Conservation (phyloP, 306 rosid genomes). For the Geum urbanum region DNA sequence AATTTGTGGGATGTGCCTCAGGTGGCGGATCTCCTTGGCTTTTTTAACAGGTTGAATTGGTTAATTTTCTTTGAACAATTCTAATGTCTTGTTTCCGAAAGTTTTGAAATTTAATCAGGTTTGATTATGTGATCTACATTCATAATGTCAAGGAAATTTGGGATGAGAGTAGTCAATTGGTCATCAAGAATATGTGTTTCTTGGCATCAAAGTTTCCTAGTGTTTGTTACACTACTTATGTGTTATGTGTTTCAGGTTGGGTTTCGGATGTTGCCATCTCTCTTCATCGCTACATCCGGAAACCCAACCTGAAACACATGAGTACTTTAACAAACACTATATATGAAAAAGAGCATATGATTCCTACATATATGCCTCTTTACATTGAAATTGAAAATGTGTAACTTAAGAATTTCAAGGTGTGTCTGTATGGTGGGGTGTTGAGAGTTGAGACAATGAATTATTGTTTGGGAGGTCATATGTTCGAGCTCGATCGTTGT, state of each 20-base stretch:
- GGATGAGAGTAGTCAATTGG: background rate
- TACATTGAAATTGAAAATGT: too few relatives aligned
- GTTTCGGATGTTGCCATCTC: too few relatives aligned
- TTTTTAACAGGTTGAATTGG: constrained; percentile 63
- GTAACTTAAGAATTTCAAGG: too few relatives aligned
- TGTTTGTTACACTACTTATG: background rate
- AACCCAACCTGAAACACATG: too few relatives aligned
- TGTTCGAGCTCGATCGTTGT: too few relatives aligned
- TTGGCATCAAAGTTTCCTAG: background rate
- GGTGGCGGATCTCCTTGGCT: constrained; percentile 55
- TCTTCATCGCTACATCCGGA: too few relatives aligned
- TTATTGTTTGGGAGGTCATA: too few relatives aligned
- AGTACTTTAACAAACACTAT: too few relatives aligned
- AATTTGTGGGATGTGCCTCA: constrained; percentile 69
- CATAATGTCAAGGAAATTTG: background rate
- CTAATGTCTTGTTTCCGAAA: background rate
- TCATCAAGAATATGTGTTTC: background rate
- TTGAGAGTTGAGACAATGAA: too few relatives aligned
- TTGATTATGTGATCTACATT: background rate
- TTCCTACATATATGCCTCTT: too few relatives aligned
- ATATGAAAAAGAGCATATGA: too few relatives aligned
- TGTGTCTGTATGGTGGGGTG: too few relatives aligned
- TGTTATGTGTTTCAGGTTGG: background rate
- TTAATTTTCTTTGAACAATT: background rate
- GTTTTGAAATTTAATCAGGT: background rate